Conservation (phyloP, 495 filamentous ascomycete species). For the Pseudevernia furfuracea region DNA sequence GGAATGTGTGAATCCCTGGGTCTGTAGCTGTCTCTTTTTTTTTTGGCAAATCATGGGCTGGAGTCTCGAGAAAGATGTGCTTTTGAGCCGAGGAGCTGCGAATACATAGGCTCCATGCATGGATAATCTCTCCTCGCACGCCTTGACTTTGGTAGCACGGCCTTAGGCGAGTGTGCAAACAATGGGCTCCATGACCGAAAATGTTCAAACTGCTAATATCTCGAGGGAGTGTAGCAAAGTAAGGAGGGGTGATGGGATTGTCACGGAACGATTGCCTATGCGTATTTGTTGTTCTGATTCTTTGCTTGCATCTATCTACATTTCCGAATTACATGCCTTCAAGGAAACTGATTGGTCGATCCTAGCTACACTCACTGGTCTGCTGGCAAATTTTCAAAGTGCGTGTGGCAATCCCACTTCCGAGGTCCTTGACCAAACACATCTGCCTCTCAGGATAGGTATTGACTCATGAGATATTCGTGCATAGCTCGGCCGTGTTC, state of each 20-base stretch:
- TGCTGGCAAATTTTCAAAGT: too few species aligned
- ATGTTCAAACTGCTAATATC: neutral
- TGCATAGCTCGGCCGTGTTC: too few species aligned
- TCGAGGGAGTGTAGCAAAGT: neutral
- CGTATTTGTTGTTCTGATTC: neutral
- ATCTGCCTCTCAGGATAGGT: too few species aligned
- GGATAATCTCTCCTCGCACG: neutral
- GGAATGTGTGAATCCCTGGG: neutral
- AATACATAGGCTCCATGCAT: neutral
- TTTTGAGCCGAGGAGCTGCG: neutral
- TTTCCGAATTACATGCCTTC: neutral
- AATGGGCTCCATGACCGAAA: neutral
- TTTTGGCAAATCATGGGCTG: neutral
- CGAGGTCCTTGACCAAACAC: too few species aligned
- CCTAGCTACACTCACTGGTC: too few species aligned
- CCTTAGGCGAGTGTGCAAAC: neutral
- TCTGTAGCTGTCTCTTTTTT: neutral
- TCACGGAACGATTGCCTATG: neutral
- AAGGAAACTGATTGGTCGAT: neutral
- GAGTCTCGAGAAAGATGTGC: neutral
- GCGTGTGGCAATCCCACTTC: too few species aligned
- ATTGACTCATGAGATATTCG: too few species aligned
- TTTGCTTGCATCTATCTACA: neutral
- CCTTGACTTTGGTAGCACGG: neutral
- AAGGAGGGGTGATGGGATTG: neutral